Conservation (phyloP, 495 filamentous ascomycete genomes). For the Lentithecium fluviatile region DNA sequence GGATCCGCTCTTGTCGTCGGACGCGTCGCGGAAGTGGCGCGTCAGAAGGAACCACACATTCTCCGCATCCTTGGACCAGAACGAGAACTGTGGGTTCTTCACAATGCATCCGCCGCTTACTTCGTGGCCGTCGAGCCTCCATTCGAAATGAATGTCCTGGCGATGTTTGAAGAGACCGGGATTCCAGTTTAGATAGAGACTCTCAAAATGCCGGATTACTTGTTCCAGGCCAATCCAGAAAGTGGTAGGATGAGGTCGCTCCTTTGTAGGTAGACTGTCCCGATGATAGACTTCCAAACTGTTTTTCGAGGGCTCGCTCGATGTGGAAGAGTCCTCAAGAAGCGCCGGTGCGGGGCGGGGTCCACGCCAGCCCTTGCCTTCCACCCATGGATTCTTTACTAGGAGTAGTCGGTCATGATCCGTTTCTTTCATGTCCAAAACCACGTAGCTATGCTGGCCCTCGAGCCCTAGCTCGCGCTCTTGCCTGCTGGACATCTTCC, state of each 20-base stretch:
- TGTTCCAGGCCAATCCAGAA: conserved; percentile 92
- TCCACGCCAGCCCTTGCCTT: conserved; percentile 68
- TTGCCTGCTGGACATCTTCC: conserved; percentile 68
- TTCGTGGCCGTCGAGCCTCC: conserved; percentile 59
- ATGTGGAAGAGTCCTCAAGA: conserved; percentile 14
- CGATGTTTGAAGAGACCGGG: conserved; percentile 75
- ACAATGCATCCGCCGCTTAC: conserved; percentile 60
- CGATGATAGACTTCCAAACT: not conserved
- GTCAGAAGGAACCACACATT: conserved; percentile 81
- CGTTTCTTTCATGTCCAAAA: conserved; percentile 72
- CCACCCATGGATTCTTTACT: conserved; percentile 95
- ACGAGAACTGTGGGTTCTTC: conserved; percentile 78
- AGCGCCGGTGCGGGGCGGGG: conserved; percentile 27
- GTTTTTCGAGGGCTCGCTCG: not conserved
- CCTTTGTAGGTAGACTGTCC: not conserved
- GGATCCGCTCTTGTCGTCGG: conserved; percentile 19
- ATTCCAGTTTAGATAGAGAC: conserved; percentile 97
- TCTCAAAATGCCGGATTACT: conserved; percentile 86
- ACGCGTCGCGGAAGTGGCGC: conserved; percentile 66
- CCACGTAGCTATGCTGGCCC: conserved; percentile 90
- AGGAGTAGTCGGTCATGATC: conserved; percentile 65
- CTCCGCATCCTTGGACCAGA: conserved; percentile 57
- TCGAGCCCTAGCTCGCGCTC: conserved; percentile 78
- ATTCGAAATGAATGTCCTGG: conserved; percentile 86
- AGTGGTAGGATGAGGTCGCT: conserved; percentile 16